A percentile compares a stretch with the other conserved stretches of the same genome.
Conservation (phyloP, 805 yeast species). For the Sungouiella thailandica region DNA sequence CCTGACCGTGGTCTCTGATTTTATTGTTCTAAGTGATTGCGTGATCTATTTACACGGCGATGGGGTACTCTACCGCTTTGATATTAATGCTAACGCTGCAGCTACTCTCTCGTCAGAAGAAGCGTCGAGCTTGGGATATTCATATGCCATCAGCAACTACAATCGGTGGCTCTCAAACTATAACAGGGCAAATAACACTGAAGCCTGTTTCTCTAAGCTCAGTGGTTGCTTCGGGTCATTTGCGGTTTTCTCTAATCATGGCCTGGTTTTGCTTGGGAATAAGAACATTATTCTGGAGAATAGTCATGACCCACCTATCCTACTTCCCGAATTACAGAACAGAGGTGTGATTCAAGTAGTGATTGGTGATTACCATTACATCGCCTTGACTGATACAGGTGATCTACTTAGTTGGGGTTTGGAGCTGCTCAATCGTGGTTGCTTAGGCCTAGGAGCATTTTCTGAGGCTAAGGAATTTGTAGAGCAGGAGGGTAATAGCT, state of each 20-base stretch:
- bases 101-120: too few species aligned
- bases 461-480: conserved; percentile 8
- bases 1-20: conserved; percentile 44
- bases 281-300: conserved; percentile 10
- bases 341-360: conserved; percentile 50
- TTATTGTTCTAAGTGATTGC: conserved; percentile 48
- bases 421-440: conserved; percentile 60
- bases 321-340: conserved; percentile 39
- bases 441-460: conserved; percentile 54
- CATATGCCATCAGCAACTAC: conserved; percentile 21
- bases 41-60: conserved; percentile 44
- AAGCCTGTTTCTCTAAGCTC: conserved; percentile 42
- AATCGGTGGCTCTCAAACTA: conserved; percentile 24
- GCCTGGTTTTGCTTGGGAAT: conserved; percentile 40
- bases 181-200: conserved; percentile 11
- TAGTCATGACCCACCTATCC: background rate
- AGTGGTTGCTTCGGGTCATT: conserved; percentile 52
- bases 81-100: conserved; percentile 15
- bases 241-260: conserved; percentile 52
- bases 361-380: conserved; percentile 66
- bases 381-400: conserved; percentile 60
- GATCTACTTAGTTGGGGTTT: conserved; percentile 62
- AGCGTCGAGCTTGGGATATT: too few species aligned
- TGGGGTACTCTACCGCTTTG: conserved; percentile 38
- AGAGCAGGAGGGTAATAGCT: conserved; percentile 9